Base-by-base conservation (phyloP, 208 protist species). In the Leptomonas seymouri region DNA sequence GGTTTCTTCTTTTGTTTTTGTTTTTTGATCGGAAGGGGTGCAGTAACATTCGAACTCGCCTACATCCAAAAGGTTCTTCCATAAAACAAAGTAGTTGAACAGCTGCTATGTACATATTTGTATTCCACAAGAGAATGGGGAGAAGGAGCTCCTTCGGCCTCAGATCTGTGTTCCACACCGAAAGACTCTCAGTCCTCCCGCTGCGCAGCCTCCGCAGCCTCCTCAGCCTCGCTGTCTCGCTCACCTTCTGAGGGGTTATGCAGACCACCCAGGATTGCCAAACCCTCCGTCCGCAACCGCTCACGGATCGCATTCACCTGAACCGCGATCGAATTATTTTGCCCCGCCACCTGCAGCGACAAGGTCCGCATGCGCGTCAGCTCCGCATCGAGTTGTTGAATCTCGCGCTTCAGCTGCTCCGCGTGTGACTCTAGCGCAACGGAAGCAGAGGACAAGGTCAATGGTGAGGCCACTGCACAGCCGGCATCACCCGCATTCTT, bases 261-360 rank as follows among this genome's bases (percentile, higher is more conserved):
- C 49, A 89, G 65, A 28, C 81, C 81, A 23, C 87, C 90, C 59
- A 90, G 66, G n/a, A 95, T 80, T 21, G 76, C 50, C 36, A 92
- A 68, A 3, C 75, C 74, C 42, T 91, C 80, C 21, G 64, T 84
- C 30, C 80, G 68, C 41, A 95, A 69, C 20, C 79, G 70, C 45
- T 68, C 65, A 11, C 87, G 81, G 48, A 91, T 74, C 12, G 67
- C 70, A 53, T 87, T 86, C 45, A 95, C 80, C 57, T 71, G 67
- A 25, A 64, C 46, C 15, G 89, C 83, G 27, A 93, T 82, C 36
- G 66, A 53, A 25, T 59, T 82, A 74, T 95, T 95, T 50, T 91
- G 61, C 50, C 51, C 84, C 8, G 53, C 71, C 18, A 93, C 51
- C 25, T 90, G 76, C 48, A 79, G 58, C 36, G 82, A 80, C 25